Conservation (phyloP, 352 stramenopile genomes). For the Aphanomyces astaci region DNA sequence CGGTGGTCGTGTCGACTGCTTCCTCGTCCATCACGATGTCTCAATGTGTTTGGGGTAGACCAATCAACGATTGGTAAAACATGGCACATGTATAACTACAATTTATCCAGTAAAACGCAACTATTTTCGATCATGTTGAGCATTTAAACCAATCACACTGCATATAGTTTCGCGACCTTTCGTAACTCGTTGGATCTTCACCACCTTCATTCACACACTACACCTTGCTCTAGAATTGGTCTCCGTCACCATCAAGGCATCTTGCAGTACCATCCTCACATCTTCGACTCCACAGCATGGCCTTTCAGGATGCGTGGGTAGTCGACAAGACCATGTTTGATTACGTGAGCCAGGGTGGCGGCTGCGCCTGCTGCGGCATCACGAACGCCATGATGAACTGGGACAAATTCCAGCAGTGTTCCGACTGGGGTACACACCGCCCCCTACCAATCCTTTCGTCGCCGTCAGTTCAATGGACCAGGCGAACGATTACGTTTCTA, state of each 20-base stretch:
- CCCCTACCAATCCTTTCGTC: too few relatives aligned
- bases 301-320: conserved; percentile 59
- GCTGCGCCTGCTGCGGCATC: conserved; percentile 88
- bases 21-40: neutral
- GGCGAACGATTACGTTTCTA: neutral
- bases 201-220: neutral
- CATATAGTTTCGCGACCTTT: neutral
- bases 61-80: too few relatives aligned
- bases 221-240: too few relatives aligned
- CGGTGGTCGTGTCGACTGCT: neutral
- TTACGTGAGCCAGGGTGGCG: conserved; percentile 86
- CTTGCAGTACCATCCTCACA: too few relatives aligned
- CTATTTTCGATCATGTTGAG: too few relatives aligned
- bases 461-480: too few relatives aligned
- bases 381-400: conserved; percentile 82
- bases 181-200: neutral
- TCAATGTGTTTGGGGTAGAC: too few relatives aligned
- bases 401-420: conserved; percentile 77
- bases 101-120: too few relatives aligned
- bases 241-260: too few relatives aligned
- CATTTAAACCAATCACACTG: too few relatives aligned
- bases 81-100: too few relatives aligned
- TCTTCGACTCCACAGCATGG: too few relatives aligned
- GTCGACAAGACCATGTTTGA: conserved; percentile 93
- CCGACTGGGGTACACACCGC: conserved; percentile 65